Evolutionary conservation across 202 grass and related monocot genomes (phyloP).

Genomic region (Alloteropsis angusta): DNA sequence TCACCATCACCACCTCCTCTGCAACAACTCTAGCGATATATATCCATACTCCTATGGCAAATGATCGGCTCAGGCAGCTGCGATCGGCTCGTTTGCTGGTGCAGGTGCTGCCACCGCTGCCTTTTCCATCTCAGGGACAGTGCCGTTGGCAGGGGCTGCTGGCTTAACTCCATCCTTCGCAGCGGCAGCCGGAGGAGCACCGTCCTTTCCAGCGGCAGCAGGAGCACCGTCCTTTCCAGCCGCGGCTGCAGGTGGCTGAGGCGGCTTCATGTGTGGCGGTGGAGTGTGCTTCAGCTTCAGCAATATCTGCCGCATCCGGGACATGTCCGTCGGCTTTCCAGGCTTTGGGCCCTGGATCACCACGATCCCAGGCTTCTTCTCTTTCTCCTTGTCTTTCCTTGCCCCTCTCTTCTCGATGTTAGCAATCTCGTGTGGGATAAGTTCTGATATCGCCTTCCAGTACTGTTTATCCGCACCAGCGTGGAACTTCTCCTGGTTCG

Average conservation of each 20-base stretch:
- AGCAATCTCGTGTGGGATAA: constrained; percentile 80
- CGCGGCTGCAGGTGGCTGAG: constrained; percentile 23
- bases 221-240: constrained; percentile 20
- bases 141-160: constrained; percentile 13
- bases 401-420: constrained; percentile 72
- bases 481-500: constrained; percentile 89
- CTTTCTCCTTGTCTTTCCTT: constrained; percentile 62
- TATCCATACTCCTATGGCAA: constrained; percentile 2
- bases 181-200: background rate
- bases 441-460: constrained; percentile 91
- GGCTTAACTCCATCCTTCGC: constrained; percentile 37
- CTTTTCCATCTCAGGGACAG: constrained; percentile 36
- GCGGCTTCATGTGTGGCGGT: constrained; percentile 69
- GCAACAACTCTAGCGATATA: background rate
- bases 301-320: constrained; percentile 86
- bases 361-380: constrained; percentile 70
- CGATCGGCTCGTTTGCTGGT: constrained; percentile 24
- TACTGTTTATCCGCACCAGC: constrained; percentile 67
- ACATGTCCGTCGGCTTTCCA: constrained; percentile 76
- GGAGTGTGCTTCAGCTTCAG: constrained; percentile 78
- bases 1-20: background rate
- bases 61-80: constrained; percentile 33
- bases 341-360: constrained; percentile 92
- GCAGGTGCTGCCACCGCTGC: background rate
- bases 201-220: constrained; percentile 22